Percentiles rank a stretch among this genome's conserved stretches.
Evolutionary conservation across 257 asterid genomes (phyloP).

Genomic region (Nicotiana benthamiana): DNA sequence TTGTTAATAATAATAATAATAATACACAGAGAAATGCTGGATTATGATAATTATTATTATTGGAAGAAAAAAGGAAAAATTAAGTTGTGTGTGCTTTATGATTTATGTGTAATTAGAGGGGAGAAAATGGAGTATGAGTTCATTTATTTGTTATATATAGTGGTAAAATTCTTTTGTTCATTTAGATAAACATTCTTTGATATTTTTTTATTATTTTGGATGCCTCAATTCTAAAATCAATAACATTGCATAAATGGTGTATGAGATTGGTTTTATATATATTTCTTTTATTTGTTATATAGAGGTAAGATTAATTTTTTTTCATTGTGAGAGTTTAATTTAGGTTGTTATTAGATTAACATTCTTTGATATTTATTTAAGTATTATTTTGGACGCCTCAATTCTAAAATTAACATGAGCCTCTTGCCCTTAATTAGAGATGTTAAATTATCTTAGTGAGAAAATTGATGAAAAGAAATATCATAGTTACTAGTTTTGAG

Average conservation of each 20-base stretch:
- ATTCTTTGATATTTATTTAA: background rate
- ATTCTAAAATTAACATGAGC: background rate
- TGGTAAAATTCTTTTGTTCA: too few relatives aligned
- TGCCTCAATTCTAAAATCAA: background rate
- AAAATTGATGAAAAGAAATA: background rate
- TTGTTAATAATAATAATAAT: background rate
- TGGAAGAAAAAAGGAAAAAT: background rate
- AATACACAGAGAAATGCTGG: slow-evolving; percentile 21
- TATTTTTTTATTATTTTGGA: background rate
- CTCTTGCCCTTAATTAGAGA: too few relatives aligned
- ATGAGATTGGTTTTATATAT: background rate
- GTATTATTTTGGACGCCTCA: background rate
- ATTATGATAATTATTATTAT: slow-evolving; percentile 13
- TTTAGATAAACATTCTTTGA: background rate
- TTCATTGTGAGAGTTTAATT: background rate
- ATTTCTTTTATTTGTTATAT: background rate
- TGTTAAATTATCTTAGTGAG: too few relatives aligned
- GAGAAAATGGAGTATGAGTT: background rate
- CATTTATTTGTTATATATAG: background rate
- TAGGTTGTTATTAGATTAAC: background rate
- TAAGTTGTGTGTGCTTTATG: background rate
- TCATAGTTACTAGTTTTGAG: background rate
- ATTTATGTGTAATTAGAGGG: background rate
- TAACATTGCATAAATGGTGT: too few relatives aligned
- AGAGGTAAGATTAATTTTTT: background rate